phyloP scores from a whole-genome alignment of 2,329 filamentous ascomycete species.

The Colletotrichum tanaceti region DNA sequence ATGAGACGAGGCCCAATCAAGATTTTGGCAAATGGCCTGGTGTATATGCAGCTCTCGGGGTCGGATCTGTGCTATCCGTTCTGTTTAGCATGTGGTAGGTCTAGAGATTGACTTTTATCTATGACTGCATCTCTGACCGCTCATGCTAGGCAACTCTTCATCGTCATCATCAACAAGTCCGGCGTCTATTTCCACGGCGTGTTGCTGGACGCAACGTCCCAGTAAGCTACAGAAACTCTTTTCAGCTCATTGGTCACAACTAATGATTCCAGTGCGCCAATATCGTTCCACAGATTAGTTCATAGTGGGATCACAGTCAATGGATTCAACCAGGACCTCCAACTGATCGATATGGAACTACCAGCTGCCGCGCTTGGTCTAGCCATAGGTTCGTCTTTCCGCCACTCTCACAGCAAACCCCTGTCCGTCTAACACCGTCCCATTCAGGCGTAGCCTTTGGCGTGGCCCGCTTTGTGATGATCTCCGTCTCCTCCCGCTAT shows the following conservation, averaged over 20 bases:
- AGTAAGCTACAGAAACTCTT: slow-evolving; percentile 21
- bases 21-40: slow-evolving; percentile 52
- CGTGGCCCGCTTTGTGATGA: slow-evolving; percentile 40
- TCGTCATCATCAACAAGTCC: slow-evolving; percentile 48
- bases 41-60: slow-evolving; percentile 46
- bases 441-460: slow-evolving; percentile 25
- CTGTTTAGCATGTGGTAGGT: slow-evolving; percentile 30
- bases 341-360: slow-evolving; percentile 44
- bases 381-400: slow-evolving; percentile 20
- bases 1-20: slow-evolving; percentile 52
- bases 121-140: background rate
- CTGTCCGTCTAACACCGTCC: background rate
- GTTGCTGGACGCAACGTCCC: slow-evolving; percentile 44
- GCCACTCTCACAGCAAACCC: background rate
- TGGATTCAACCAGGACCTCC: slow-evolving; percentile 43
- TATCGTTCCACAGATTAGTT: slow-evolving; percentile 41
- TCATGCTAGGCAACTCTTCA: slow-evolving; percentile 46
- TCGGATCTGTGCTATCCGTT: slow-evolving; percentile 24
- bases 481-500: slow-evolving; percentile 48
- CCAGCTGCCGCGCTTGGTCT: slow-evolving; percentile 42
- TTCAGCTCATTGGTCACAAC: background rate
- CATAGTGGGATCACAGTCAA: slow-evolving; percentile 44
- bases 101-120: slow-evolving; percentile 8
- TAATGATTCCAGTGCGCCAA: slow-evolving; percentile 31
- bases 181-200: slow-evolving; percentile 47